These are phyloP conservation scores for Alectoria sarmentosa DNA, from an alignment of 495 filamentous ascomycete genomes.

Conservation along the genomic window DNA sequence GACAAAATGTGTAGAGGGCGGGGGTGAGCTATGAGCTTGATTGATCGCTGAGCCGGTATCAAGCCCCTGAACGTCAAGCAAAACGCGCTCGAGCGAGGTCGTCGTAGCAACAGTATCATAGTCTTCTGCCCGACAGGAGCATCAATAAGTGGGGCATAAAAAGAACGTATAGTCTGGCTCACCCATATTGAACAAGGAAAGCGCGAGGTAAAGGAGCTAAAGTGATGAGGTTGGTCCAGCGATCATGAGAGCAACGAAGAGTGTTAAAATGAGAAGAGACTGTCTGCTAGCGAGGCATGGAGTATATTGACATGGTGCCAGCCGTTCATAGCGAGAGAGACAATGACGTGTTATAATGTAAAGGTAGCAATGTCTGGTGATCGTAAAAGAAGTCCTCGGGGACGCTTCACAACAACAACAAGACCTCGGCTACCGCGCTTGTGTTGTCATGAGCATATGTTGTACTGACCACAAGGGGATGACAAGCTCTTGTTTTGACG, in stretches of 20 bases:
- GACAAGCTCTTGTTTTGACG: neutral
- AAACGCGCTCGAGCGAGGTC: neutral
- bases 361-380: neutral
- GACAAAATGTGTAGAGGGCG: too few species aligned
- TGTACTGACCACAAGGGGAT: neutral
- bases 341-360: neutral
- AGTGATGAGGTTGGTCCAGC: neutral
- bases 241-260: neutral
- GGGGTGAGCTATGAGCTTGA: neutral
- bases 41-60: neutral
- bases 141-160: neutral
- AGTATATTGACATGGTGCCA: neutral
- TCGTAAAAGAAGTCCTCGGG: neutral
- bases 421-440: constrained; percentile 1
- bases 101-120: neutral
- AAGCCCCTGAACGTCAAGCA: neutral
- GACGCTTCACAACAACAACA: neutral
- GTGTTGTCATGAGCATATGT: neutral
- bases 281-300: neutral
- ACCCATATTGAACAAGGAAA: neutral
- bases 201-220: neutral
- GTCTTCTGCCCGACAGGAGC: neutral
- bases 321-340: neutral
- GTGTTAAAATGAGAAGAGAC: neutral
- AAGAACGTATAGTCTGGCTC: neutral